These are phyloP conservation scores for Gyrodon lividus DNA, from an alignment of 768 basidiomycete species.

Conservation along the genomic window DNA sequence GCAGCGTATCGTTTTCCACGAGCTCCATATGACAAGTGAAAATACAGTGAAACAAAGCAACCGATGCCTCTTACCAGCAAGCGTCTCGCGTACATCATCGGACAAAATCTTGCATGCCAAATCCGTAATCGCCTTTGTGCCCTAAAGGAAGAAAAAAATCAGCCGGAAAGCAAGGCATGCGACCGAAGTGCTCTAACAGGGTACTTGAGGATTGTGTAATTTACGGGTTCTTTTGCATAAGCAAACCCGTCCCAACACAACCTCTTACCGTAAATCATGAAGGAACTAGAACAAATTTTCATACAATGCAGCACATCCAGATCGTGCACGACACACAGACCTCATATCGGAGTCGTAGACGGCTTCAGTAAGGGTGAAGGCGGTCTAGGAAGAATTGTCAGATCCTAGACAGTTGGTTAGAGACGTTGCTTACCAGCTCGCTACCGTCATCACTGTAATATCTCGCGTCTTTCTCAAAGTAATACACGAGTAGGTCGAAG, in stretches of 20 bases:
- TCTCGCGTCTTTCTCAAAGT: conserved; percentile 3
- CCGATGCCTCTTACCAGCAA: conserved; percentile 6
- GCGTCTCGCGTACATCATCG: conserved; percentile 1
- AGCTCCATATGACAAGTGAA: background rate
- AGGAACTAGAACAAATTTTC: background rate
- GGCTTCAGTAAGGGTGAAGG: background rate
- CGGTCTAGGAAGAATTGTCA: background rate
- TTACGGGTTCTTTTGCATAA: background rate
- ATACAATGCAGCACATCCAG: background rate
- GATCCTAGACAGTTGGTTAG: background rate
- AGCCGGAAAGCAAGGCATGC: background rate
- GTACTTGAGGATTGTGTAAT: conserved; percentile 4
- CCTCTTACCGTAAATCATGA: background rate
- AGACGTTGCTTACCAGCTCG: background rate
- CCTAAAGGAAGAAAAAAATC: conserved; percentile 9
- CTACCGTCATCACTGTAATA: background rate
- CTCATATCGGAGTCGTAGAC: background rate
- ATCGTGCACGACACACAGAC: background rate
- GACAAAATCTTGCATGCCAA: conserved; percentile 11
- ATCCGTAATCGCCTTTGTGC: conserved; percentile 2
- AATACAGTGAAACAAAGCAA: background rate
- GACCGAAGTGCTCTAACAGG: background rate
- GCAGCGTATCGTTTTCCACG: conserved; percentile 12
- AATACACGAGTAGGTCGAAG: conserved; percentile 15
- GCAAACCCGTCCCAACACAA: conserved; percentile 9